Evolutionary conservation across 2,329 filamentous ascomycete genomes (phyloP), one percentile per base, ranked within the genome.

Genomic region (Sporothrix mexicana): DNA sequence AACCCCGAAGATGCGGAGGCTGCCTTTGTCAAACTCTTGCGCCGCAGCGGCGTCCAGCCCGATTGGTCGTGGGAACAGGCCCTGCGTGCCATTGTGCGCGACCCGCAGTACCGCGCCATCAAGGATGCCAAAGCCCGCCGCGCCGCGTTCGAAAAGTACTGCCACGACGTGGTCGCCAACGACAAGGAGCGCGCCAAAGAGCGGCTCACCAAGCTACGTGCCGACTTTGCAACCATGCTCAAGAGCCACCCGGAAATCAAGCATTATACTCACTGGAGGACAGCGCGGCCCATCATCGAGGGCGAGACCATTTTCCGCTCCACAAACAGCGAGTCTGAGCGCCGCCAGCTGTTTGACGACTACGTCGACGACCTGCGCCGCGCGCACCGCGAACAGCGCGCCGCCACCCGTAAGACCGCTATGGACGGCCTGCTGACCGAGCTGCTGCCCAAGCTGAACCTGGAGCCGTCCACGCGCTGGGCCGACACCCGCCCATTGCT

Each of bases 211-310:
- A 98, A 98, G 85, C 87, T 98, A 79, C 93, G 94, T 78, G 88
- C 93, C 81, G 96, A 98, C 85, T 99, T 99, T 82, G 92, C 92
- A 77, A 95, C 91, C 72, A 99, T 99, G 96, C 88, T 99, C 77
- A 94, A 92, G 83, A 95, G 94, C 76, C 95, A 99, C 81, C 94
- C 95, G 74, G 96, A 99, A 82, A 98, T 99, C 82, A 96, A 95
- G 82, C 90, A 98, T 81, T 98, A 97, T 82, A 98, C 95, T 57
- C 92, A 94, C 74, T 99, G 96, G 96, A 97, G 94, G 87, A 98
- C 94, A 17, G 96, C 95, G 70, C 91, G 93, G 68, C 94, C 94
- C 10, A 97, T 98, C 76, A 94, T 99, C 75, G 94, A 98, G 82
- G 92, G 92, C 68, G 96, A 99, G 85, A 96, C 94, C 66, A 96